phyloP scores from a whole-genome alignment of 2,329 filamentous ascomycete species.

The Alternaria burnsii region DNA sequence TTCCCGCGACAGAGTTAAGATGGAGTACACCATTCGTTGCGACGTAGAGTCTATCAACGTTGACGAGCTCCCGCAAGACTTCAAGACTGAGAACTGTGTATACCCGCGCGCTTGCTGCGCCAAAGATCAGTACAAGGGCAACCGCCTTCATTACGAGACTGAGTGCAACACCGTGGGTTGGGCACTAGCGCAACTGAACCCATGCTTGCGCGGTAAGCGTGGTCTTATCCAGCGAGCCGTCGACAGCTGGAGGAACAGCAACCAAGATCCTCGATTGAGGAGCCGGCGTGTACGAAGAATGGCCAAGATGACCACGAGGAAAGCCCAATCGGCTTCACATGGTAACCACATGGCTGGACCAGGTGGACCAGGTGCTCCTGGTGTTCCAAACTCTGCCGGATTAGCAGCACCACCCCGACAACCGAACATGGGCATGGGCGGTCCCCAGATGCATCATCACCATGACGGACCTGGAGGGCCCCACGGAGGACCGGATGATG shows the following conservation, averaged over 20 bases:
- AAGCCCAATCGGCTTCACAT: constrained; percentile 69
- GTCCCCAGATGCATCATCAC: constrained; percentile 73
- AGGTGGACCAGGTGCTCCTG: constrained; percentile 66
- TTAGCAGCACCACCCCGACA: constrained; percentile 68
- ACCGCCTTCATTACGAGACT: constrained; percentile 94
- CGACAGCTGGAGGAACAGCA: constrained; percentile 99
- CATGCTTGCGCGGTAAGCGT: constrained; percentile 88
- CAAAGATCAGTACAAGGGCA: constrained; percentile 96
- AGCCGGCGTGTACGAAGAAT: constrained; percentile 92
- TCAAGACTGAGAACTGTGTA: constrained; percentile 98
- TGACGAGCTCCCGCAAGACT: constrained; percentile 82
- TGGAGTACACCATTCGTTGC: constrained; percentile 98
- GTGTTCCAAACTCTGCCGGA: constrained; percentile 69
- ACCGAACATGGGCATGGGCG: constrained; percentile 74
- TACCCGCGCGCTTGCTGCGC: constrained; percentile 94
- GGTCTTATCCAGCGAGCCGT: constrained; percentile 96
- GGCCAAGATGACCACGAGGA: constrained; percentile 93
- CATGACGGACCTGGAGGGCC: constrained; percentile 75
- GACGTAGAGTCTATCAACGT: constrained; percentile 97
- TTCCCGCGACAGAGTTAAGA: constrained; percentile 95
- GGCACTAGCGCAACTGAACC: constrained; percentile 93
- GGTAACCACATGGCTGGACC: constrained; percentile 73
- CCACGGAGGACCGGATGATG: constrained; percentile 73
- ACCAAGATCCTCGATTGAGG: constrained; percentile 89
- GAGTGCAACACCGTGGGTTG: constrained; percentile 99